Evolutionary conservation across 148 eudicot species (phyloP).

Genomic region (Diospyros lotus): DNA sequence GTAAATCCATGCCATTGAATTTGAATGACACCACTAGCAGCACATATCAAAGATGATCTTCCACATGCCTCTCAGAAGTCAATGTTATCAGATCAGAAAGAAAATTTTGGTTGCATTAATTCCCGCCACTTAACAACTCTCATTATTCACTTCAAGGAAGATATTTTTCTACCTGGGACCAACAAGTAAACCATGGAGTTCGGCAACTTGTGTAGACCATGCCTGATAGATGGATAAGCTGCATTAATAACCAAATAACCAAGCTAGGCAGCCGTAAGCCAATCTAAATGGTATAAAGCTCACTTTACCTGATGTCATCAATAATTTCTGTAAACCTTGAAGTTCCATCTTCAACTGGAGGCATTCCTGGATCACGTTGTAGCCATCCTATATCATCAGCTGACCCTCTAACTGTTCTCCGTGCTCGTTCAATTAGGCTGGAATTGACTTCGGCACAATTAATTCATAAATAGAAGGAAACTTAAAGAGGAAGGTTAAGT

Average conservation of each 20-base stretch:
- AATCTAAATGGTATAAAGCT: background rate
- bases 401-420: constrained; percentile 88
- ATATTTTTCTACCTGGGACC: constrained; percentile 66
- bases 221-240: constrained; percentile 47
- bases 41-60: background rate
- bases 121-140: background rate
- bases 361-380: constrained; percentile 71
- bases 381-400: constrained; percentile 99
- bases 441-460: background rate
- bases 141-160: background rate
- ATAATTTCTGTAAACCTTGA: constrained; percentile 87
- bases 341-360: constrained; percentile 91
- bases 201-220: constrained; percentile 92
- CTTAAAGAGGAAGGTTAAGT: background rate
- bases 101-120: background rate
- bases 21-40: background rate
- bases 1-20: background rate
- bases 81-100: constrained; percentile 2
- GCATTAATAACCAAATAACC: constrained; percentile 11
- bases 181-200: constrained; percentile 79
- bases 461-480: background rate
- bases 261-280: constrained; percentile 5
- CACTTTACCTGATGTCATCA: constrained; percentile 67
- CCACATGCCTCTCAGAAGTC: background rate
- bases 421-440: constrained; percentile 77